phyloP scores from a whole-genome alignment of 2,329 filamentous ascomycete species.

The Diaporthe velutina region DNA sequence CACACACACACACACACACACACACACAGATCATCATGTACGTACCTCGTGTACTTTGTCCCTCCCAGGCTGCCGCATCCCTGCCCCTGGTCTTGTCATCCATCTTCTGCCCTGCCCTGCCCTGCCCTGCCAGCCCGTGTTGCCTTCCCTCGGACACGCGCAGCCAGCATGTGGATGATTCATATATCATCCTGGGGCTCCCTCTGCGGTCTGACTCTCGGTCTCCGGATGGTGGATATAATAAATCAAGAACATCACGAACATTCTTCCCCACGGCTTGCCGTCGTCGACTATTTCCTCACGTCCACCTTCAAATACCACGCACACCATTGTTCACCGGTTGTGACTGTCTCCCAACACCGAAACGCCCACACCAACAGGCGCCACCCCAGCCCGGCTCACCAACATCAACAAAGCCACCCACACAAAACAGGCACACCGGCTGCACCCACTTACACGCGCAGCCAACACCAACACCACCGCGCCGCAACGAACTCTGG shows the following conservation, averaged over 20 bases:
- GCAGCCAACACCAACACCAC: constrained; percentile 19
- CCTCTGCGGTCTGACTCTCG: constrained; percentile 31
- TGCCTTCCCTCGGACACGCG: constrained; percentile 37
- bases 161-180: constrained; percentile 36
- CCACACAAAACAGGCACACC: constrained; percentile 22
- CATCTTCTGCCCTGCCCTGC: no score
- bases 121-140: constrained; percentile 29
- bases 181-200: constrained; percentile 40
- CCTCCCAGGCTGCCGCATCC: constrained; percentile 1
- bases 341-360: constrained; percentile 19
- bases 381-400: constrained; percentile 15
- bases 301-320: not conserved
- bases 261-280: not conserved
- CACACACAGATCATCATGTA: no score
- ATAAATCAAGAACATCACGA: constrained; percentile 24
- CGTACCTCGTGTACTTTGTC: not conserved
- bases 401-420: constrained; percentile 10
- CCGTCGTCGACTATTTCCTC: not conserved
- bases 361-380: constrained; percentile 11
- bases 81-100: constrained; percentile 31
- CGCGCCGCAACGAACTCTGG: constrained; percentile 4
- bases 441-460: constrained; percentile 34
- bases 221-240: constrained; percentile 22
- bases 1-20: no score
- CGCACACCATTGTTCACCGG: not conserved